Base-by-base conservation (phyloP, 2,329 filamentous ascomycete genomes). In the Fusarium equiseti region DNA sequence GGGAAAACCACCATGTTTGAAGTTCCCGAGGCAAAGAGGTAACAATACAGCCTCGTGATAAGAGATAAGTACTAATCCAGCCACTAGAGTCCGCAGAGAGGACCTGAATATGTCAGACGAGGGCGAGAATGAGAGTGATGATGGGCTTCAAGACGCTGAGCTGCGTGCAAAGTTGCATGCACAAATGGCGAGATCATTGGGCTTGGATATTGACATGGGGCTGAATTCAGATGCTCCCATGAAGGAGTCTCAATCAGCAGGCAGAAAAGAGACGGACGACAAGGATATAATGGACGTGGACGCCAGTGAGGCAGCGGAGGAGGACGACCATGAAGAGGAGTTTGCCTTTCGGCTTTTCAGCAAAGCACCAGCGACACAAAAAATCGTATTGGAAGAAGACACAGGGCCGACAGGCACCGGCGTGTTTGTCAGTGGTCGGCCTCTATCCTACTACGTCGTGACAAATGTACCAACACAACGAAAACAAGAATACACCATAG, bases 331-430 rank as follows among this genome's bases (percentile, higher is more conserved):
- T 9, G 73, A 78, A 13, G 76, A 73, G 24, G 83, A 84, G 55
- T 90, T 89, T 69, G 82, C 85, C 57, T 90, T 90, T 74, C 83
- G 86, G 11, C 83, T 91, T 29, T 91, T 91, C 75, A 83, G 84
- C 66, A 81, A 81, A 46, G 79, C 84, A 20, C 79, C 78, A 8
- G 78, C 82, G 4, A 77, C 80, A 3, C 81, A 83, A 54, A 89
- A 85, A 62, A 83, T 91, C 20, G 77, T 89, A 4, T 79, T 90
- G 20, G 79, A 82, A 22, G 79, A 83, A 40, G 81, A 85, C 27
- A 78, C 80, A 3, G 80, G 77, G n/a, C 76, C 72, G 11, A 61
- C 73, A 6, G 81, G 81, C 10, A 76, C 81, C 15, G 84, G 83
- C 15, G 79, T 61, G 4, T 67, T 84, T 29, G 46, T 77, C 20